phyloP scores from a whole-genome alignment of 768 basidiomycete genomes.

The Astraeus odoratus region DNA sequence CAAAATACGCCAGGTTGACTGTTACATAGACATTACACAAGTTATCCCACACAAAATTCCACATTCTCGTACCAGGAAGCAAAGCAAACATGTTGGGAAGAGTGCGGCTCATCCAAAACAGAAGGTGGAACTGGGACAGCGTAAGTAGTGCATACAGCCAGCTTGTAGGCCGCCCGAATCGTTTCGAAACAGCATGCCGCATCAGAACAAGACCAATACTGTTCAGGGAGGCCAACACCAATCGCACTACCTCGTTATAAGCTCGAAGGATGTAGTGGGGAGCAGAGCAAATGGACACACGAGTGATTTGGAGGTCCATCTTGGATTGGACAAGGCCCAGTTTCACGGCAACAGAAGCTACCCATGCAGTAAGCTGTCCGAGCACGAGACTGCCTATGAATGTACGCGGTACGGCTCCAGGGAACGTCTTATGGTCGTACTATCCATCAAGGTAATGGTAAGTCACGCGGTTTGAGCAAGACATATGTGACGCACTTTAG shows the following conservation, averaged over 20 bases:
- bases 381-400: slow-evolving; percentile 75
- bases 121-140: slow-evolving; percentile 82
- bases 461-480: neutral
- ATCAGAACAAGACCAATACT: slow-evolving; percentile 56
- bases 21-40: slow-evolving; percentile 1
- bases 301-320: slow-evolving; percentile 60
- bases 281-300: slow-evolving; percentile 35
- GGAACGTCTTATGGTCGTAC: slow-evolving; percentile 89
- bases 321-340: slow-evolving; percentile 47
- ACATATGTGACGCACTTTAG: slow-evolving; percentile 34
- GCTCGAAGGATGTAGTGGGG: neutral
- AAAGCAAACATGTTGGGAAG: slow-evolving; percentile 93
- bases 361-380: slow-evolving; percentile 47
- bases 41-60: neutral
- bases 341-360: slow-evolving; percentile 35
- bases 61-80: slow-evolving; percentile 51
- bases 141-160: slow-evolving; percentile 62
- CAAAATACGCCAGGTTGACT: slow-evolving; percentile 57
- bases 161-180: slow-evolving; percentile 57
- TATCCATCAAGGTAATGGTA: slow-evolving; percentile 24
- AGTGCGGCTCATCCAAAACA: slow-evolving; percentile 91
- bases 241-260: slow-evolving; percentile 59
- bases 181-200: slow-evolving; percentile 49
- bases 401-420: slow-evolving; percentile 84
- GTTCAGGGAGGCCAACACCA: slow-evolving; percentile 63